Conservation (phyloP, 306 rosid genomes). For the Cucurbita pepo region DNA sequence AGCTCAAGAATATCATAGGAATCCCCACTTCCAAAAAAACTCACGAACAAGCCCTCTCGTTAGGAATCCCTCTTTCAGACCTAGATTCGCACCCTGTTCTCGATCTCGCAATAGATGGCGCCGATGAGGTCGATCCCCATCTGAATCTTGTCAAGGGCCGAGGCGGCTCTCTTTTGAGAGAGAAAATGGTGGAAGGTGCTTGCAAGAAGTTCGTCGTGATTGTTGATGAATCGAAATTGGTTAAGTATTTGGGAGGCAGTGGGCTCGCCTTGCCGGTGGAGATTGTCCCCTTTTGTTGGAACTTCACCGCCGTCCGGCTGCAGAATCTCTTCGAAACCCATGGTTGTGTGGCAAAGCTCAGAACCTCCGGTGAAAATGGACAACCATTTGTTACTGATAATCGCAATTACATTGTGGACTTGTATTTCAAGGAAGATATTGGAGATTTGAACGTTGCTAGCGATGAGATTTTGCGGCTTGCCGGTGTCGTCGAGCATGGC, state of each 20-base stretch:
- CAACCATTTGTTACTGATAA: slow-evolving; percentile 64
- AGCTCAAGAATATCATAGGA: slow-evolving; percentile 48
- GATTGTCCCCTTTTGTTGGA: slow-evolving; percentile 67
- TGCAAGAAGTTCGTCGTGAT: slow-evolving; percentile 59
- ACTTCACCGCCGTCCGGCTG: slow-evolving; percentile 39
- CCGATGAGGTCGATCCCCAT: slow-evolving; percentile 76
- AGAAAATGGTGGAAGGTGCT: slow-evolving; percentile 73
- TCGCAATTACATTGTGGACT: slow-evolving; percentile 55
- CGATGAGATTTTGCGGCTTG: slow-evolving; percentile 48
- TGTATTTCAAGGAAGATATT: slow-evolving; percentile 46
- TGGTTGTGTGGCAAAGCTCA: slow-evolving; percentile 53
- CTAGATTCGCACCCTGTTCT: slow-evolving; percentile 51
- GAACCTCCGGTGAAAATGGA: slow-evolving; percentile 24
- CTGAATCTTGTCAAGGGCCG: slow-evolving; percentile 75
- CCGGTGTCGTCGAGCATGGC: slow-evolving; percentile 88
- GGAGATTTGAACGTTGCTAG: slow-evolving; percentile 75
- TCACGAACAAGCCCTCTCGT: slow-evolving; percentile 54
- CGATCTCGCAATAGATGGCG: slow-evolving; percentile 80
- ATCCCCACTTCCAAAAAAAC: slow-evolving; percentile 68
- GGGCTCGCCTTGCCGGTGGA: slow-evolving; percentile 87
- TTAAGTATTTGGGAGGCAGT: slow-evolving; percentile 47
- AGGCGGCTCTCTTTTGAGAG: slow-evolving; percentile 70
- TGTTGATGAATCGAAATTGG: slow-evolving; percentile 72
- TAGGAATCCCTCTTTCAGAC: slow-evolving; percentile 67
- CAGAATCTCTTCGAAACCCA: slow-evolving; percentile 30